Percentiles rank a stretch among this genome's conserved stretches.
Evolutionary conservation across 345 rosid species (phyloP).

Genomic region (Lumnitzera littorea): DNA sequence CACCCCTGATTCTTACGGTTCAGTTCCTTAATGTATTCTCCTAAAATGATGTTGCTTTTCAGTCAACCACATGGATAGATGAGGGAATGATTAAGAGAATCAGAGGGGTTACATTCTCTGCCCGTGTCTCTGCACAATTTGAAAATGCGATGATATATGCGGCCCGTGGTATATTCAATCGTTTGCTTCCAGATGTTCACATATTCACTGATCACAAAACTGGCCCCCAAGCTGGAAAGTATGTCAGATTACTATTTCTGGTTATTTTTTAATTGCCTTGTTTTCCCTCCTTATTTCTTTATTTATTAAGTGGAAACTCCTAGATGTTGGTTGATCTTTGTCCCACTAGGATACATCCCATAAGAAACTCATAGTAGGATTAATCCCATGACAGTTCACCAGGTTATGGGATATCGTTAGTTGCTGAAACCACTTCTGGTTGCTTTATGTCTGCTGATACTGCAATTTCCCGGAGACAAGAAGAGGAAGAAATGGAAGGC

Average conservation of each 20-base stretch:
- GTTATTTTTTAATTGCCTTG: background rate
- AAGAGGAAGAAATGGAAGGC: constrained; percentile 43
- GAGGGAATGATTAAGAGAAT: constrained; percentile 94
- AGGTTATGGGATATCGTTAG: constrained; percentile 85
- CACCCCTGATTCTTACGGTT: background rate
- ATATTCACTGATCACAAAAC: constrained; percentile 59
- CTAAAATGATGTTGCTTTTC: constrained; percentile 17
- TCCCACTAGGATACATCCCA: background rate
- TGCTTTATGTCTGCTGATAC: constrained; percentile 80
- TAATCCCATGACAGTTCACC: constrained; percentile 55
- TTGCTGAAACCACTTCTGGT: constrained; percentile 84
- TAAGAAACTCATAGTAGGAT: constrained; percentile 9
- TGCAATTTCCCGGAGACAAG: constrained; percentile 42
- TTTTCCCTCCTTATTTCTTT: background rate
- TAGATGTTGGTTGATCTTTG: background rate
- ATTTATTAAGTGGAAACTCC: background rate
- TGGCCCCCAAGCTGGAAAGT: constrained; percentile 88
- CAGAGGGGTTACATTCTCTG: constrained; percentile 75
- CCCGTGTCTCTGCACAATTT: constrained; percentile 61
- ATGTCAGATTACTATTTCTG: constrained; percentile 17
- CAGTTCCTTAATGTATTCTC: background rate
- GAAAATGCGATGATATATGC: constrained; percentile 73
- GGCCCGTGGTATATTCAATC: constrained; percentile 89
- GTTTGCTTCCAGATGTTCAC: constrained; percentile 84
- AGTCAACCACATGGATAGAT: constrained; percentile 74